Conservation (phyloP, 2,329 filamentous ascomycete genomes). For the Juglanconis oblonga region DNA sequence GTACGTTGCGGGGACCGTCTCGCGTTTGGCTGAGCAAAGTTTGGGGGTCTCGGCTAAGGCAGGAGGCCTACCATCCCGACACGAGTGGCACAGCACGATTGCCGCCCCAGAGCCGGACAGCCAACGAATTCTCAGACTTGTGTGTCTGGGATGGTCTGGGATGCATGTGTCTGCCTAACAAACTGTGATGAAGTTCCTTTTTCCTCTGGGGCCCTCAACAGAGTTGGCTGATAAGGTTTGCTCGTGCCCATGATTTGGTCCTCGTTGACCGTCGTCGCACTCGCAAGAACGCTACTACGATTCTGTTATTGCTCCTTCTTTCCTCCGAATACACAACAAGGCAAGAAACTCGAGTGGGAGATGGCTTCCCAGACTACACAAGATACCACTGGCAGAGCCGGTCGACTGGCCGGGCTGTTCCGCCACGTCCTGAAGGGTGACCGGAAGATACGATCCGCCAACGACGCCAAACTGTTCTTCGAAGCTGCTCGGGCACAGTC, state of each 20-base stretch:
- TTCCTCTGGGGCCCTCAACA: background rate
- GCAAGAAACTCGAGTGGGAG: too few species aligned
- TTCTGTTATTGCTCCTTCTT: too few species aligned
- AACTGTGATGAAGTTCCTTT: background rate
- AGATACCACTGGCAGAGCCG: constrained; percentile 2
- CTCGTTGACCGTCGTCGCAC: too few species aligned
- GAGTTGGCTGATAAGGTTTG: background rate
- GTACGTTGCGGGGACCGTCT: background rate
- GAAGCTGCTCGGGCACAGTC: constrained; percentile 24
- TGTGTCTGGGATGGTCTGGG: too few species aligned
- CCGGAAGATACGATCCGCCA: constrained; percentile 19
- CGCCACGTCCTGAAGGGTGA: constrained; percentile 23
- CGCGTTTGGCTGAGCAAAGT: constrained; percentile 1
- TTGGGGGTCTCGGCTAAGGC: constrained; percentile 21
- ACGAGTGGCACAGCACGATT: background rate
- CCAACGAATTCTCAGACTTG: background rate
- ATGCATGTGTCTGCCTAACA: background rate
- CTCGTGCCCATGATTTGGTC: too few species aligned
- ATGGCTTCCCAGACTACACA: background rate
- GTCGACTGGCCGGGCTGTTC: constrained; percentile 19
- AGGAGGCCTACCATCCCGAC: constrained; percentile 8
- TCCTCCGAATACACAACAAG: too few species aligned
- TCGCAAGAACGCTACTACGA: too few species aligned
- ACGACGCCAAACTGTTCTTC: constrained; percentile 29
- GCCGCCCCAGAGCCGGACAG: background rate